Conservation (phyloP, 371 early-diverging fungal genomes). For the Entomophthora muscae region DNA sequence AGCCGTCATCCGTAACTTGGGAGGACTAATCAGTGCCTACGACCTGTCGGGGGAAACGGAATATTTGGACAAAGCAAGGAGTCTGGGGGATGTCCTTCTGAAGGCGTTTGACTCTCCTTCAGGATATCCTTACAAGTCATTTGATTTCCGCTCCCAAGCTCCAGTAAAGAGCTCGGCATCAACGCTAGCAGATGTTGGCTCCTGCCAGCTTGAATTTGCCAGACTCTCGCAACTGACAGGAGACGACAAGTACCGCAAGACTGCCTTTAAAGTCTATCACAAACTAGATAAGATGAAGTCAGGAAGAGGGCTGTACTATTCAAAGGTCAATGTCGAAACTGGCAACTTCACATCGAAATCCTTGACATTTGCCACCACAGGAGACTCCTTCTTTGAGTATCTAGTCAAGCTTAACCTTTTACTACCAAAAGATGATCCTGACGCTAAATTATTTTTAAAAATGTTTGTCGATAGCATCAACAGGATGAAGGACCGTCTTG, state of each 20-base stretch:
- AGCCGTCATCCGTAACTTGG: constrained; percentile 68
- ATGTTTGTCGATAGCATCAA: too few species aligned
- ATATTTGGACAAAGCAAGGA: constrained; percentile 51
- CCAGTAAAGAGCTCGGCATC: constrained; percentile 21
- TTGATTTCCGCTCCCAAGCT: constrained; percentile 22
- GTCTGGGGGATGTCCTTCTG: constrained; percentile 56
- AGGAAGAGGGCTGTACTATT: constrained; percentile 32
- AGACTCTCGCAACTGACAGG: constrained; percentile 58
- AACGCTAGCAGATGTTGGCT: constrained; percentile 71
- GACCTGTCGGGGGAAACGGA: constrained; percentile 44
- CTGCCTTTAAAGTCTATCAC: background rate
- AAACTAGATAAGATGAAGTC: constrained; percentile 16
- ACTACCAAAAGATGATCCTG: too few species aligned
- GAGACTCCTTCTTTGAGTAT: constrained; percentile 13
- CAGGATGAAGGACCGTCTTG: too few species aligned
- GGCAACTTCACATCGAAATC: constrained; percentile 11
- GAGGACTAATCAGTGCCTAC: constrained; percentile 64
- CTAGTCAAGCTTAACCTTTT: constrained; percentile 6
- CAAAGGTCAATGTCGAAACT: constrained; percentile 14
- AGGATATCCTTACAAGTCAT: constrained; percentile 58
- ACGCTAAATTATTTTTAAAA: too few species aligned
- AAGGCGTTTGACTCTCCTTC: constrained; percentile 49
- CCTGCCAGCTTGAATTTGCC: constrained; percentile 78
- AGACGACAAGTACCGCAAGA: constrained; percentile 28
- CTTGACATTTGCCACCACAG: constrained; percentile 10